phyloP scores from a whole-genome alignment of 2,329 filamentous ascomycete genomes.

The Aspergillus candidus region DNA sequence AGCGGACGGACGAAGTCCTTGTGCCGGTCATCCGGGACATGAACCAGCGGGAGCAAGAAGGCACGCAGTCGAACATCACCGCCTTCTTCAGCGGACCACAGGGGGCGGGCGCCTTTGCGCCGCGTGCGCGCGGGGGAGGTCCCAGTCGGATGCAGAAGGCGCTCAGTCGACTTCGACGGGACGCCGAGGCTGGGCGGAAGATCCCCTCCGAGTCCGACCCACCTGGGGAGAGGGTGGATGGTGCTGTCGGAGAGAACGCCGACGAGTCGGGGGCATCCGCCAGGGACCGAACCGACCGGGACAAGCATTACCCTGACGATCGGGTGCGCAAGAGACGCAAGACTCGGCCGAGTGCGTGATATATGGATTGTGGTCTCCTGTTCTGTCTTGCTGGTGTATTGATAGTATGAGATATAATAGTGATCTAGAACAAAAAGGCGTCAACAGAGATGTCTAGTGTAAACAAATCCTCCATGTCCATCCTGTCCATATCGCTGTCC shows the following conservation, averaged over 20 bases:
- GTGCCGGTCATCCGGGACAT: slow-evolving; percentile 94
- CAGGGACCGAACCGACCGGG: slow-evolving; percentile 14
- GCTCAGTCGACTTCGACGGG: slow-evolving; percentile 59
- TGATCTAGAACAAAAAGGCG: no score
- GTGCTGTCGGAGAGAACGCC: slow-evolving; percentile 1
- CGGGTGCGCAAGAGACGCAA: slow-evolving; percentile 22
- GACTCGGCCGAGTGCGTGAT: slow-evolving; percentile 8
- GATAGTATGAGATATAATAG: no score
- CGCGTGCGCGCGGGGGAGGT: slow-evolving; percentile 55
- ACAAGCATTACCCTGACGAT: slow-evolving; percentile 9
- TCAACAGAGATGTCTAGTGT: no score
- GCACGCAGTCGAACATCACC: slow-evolving; percentile 96
- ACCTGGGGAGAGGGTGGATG: background rate
- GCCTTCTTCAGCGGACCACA: slow-evolving; percentile 69
- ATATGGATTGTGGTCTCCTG: no score
- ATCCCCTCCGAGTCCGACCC: slow-evolving; percentile 2
- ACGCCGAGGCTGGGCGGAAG: slow-evolving; percentile 34
- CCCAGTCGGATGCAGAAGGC: slow-evolving; percentile 72
- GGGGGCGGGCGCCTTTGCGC: slow-evolving; percentile 60
- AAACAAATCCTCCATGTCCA: no score
- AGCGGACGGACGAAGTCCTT: slow-evolving; percentile 89
- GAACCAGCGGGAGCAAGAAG: slow-evolving; percentile 80
- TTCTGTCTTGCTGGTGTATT: no score
- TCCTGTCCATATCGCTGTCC: no score
- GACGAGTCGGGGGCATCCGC: slow-evolving; percentile 2